Percentiles rank a stretch among this genome's conserved stretches.
Conservation (phyloP, 306 rosid species). For the Vigna hirtella region DNA sequence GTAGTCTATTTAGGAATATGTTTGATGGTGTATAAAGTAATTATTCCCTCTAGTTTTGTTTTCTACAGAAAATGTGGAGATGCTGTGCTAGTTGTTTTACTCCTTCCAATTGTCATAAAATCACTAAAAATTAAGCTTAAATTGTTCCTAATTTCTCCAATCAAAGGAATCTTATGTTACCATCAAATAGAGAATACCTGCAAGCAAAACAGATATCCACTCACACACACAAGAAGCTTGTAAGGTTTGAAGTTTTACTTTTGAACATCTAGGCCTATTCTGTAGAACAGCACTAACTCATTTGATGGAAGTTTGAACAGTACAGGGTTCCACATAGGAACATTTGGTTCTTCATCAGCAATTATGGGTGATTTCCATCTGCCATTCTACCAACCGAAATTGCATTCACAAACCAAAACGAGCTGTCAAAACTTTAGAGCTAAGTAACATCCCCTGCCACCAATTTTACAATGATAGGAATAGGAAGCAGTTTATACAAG, state of each 20-base stretch:
- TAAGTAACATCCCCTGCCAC: conserved; percentile 1
- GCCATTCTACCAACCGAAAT: conserved; percentile 67
- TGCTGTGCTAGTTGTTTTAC: not conserved
- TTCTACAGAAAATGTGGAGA: not conserved
- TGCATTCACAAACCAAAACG: conserved; percentile 31
- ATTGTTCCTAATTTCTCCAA: not conserved
- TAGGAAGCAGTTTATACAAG: not conserved
- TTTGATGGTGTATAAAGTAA: conserved; percentile 7
- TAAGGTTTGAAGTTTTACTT: conserved; percentile 59
- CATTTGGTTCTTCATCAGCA: conserved; percentile 75
- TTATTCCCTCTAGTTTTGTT: not conserved
- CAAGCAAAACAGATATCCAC: not conserved
- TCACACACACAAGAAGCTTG: not conserved
- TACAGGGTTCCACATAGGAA: conserved; percentile 97
- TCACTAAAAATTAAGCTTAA: not conserved
- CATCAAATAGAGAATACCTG: conserved; percentile 7
- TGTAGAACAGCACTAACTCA: conserved; percentile 84
- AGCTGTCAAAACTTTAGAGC: conserved; percentile 14
- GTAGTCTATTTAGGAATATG: conserved; percentile 9
- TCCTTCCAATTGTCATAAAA: conserved; percentile 6
- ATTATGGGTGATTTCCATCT: conserved; percentile 73
- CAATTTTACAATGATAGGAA: conserved; percentile 18
- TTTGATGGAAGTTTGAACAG: conserved; percentile 85
- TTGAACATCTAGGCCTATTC: conserved; percentile 83
- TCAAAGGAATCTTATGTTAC: not conserved